Evolutionary conservation across 352 stramenopile species (phyloP).

Genomic region (Phytophthora palmivora): DNA sequence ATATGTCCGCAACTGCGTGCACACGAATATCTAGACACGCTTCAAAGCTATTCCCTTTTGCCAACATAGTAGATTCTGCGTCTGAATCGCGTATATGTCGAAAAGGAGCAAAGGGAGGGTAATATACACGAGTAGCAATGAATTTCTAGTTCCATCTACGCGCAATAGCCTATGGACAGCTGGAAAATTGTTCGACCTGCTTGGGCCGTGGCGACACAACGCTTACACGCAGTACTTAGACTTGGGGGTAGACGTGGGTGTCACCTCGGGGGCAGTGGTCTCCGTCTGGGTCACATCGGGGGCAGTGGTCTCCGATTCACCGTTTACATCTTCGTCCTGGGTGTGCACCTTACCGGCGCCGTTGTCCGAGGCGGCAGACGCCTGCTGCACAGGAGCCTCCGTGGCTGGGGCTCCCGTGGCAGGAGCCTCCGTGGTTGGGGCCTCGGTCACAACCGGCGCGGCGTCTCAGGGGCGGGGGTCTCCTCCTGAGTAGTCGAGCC

Average conservation of each 20-base stretch:
- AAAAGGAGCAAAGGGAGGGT: no score
- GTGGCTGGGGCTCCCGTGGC: no score
- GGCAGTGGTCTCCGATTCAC: slow-evolving; percentile 18
- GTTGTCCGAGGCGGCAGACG: slow-evolving; percentile 26
- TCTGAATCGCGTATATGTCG: no score
- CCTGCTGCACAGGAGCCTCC: slow-evolving; percentile 25
- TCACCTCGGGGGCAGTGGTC: slow-evolving; percentile 23
- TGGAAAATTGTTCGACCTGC: slow-evolving; percentile 24
- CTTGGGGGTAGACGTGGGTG: slow-evolving; percentile 30
- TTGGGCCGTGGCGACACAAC: slow-evolving; percentile 4
- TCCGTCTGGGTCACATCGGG: slow-evolving; percentile 17
- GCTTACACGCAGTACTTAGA: slow-evolving; percentile 44
- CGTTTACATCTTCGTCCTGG: slow-evolving; percentile 24
- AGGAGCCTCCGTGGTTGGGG: background rate
- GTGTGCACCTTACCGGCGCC: slow-evolving; percentile 26
- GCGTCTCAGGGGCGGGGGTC: slow-evolving; percentile 21
- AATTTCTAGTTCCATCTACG: slow-evolving; percentile 29
- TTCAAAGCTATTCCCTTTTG: no score
- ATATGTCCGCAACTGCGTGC: no score
- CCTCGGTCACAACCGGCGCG: slow-evolving; percentile 4
- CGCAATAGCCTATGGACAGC: slow-evolving; percentile 24
- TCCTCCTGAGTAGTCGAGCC: slow-evolving; percentile 20
- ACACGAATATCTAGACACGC: no score
- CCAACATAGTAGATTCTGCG: no score
- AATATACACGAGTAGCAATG: slow-evolving; percentile 22